Base-by-base conservation (phyloP, 352 stramenopile genomes). In the Phytophthora gonapodyides region DNA sequence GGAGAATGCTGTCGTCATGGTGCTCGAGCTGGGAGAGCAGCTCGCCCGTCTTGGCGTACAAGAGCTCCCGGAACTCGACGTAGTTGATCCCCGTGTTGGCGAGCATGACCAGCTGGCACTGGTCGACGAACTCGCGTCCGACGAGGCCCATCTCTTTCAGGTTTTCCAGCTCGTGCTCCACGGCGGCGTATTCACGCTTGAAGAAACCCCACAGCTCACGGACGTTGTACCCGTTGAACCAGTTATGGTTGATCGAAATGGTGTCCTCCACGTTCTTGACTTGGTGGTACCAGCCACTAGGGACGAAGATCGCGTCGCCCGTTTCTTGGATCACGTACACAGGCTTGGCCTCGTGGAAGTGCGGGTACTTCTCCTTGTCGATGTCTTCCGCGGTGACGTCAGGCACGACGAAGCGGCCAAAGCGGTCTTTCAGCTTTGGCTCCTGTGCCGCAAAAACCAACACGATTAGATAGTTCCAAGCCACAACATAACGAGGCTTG, bases 221-320 rank as follows among this genome's bases (percentile, higher is more conserved):
- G 15, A 93, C 45, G 37, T 84, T 93, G 66, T 84, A 94, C 37
- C 80, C 86, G 49, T 97, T 98, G 61, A 98, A 97, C 96, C 96
- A 99, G 73, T 99, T 99, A 70, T 98, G 94, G 82, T 99, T 99
- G 68, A 99, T 97, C 1, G 93, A 98, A 43, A 99, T 86, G 15
- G 94, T 98, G 67, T 96, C 80, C 33, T 92, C 76, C 11, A 97
- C 38, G 67, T 99, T 99, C 21, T 80, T 75, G 7, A 99, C 97
- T 60, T 97, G 77, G 61, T 99, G 97, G 57, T 97, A 97, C 94
- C 96, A 99, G 9, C 87, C 92, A 21, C 85, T 96, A 1, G 97
- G 97, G n/a, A 99, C 96, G 74, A 99, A 99, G 44, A 99, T 97
- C 1, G 84, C 87, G 30, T 94, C 83, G 2, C 79, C 80, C 1